Evolutionary conservation across 805 yeast species (phyloP).

Genomic region (Pichia manshurica): DNA sequence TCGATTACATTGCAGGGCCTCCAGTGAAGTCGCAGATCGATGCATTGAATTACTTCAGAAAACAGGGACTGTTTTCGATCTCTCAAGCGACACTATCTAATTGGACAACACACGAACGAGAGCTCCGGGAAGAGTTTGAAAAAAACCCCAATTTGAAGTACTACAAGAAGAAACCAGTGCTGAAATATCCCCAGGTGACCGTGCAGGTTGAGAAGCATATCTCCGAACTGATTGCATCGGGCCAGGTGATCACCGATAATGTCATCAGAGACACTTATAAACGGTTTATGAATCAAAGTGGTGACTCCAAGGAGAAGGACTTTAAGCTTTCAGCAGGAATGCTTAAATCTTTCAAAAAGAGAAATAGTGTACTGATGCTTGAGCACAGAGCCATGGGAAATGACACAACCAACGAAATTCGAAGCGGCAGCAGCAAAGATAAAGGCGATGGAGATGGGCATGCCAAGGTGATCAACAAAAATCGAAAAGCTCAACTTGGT

Average conservation of each 20-base stretch:
- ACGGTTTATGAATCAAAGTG: conserved; percentile 20
- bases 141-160: conserved; percentile 25
- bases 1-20: conserved; percentile 30
- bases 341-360: conserved; percentile 30
- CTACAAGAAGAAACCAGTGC: conserved; percentile 29
- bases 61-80: conserved; percentile 23
- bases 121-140: conserved; percentile 20
- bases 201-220: conserved; percentile 28
- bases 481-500: too few relatives aligned
- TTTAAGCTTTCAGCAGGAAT: conserved; percentile 30
- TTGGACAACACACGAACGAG: conserved; percentile 27
- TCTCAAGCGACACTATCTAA: conserved; percentile 34
- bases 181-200: conserved; percentile 32
- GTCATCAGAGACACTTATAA: conserved; percentile 20
- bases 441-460: too few relatives aligned
- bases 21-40: conserved; percentile 28
- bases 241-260: conserved; percentile 25
- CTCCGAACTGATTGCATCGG: conserved; percentile 14
- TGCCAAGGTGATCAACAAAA: too few relatives aligned
- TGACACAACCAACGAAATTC: not conserved
- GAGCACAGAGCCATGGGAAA: too few relatives aligned
- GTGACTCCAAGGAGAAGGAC: conserved; percentile 6
- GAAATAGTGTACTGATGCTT: conserved; percentile 20
- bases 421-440: too few relatives aligned
- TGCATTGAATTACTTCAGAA: conserved; percentile 23